Conservation (phyloP, 345 rosid species). For the Gossypium raimondii region DNA sequence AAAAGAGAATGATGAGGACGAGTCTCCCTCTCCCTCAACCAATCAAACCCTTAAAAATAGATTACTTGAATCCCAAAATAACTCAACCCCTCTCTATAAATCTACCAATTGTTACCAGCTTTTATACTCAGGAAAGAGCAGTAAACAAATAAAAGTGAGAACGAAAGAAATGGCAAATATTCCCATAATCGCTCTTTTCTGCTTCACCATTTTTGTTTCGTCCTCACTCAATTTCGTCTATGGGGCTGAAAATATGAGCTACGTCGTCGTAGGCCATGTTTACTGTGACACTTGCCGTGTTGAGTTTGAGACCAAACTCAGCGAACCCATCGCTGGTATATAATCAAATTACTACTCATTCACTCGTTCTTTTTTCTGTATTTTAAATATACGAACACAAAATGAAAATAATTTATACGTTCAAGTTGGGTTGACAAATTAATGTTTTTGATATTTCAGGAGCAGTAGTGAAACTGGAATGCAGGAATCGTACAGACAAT, state of each 20-base stretch:
- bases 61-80: neutral
- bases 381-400: no score
- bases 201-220: slow-evolving; percentile 13
- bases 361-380: neutral
- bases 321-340: neutral
- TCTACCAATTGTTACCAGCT: neutral
- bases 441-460: neutral
- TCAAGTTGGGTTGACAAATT: no score
- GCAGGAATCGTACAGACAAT: neutral
- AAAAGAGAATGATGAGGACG: neutral
- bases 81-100: neutral
- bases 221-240: slow-evolving; percentile 11
- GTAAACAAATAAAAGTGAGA: no score
- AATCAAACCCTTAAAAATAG: neutral
- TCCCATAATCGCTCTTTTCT: neutral
- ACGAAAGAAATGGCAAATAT: slow-evolving; percentile 5
- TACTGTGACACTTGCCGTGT: slow-evolving; percentile 9
- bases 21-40: neutral
- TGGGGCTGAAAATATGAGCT: neutral
- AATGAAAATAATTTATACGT: no score
- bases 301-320: neutral
- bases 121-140: neutral
- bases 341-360: slow-evolving; percentile 9
- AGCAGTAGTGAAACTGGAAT: neutral
- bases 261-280: slow-evolving; percentile 21